phyloP scores from a whole-genome alignment of 192 early-diverging fungal genomes.

The Gaertneriomyces semiglobifer region DNA sequence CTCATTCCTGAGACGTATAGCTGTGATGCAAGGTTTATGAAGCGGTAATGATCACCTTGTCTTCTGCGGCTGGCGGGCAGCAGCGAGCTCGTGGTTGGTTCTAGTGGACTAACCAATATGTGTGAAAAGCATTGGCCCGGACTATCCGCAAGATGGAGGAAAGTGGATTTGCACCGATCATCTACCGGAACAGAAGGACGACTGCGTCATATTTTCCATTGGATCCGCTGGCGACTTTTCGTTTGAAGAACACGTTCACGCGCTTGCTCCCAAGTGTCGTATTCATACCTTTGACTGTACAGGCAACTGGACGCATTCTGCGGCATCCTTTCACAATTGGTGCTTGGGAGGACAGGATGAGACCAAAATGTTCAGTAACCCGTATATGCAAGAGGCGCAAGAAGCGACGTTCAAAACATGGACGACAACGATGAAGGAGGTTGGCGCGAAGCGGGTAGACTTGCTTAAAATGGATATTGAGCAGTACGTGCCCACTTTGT shows the following conservation, averaged over 20 bases:
- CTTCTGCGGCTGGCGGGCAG: too few species aligned
- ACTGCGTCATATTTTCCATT: slow-evolving; percentile 4
- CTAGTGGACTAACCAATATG: neutral
- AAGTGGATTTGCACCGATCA: slow-evolving; percentile 9
- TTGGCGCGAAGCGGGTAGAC: too few species aligned
- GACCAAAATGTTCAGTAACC: too few species aligned
- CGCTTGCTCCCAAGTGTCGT: neutral
- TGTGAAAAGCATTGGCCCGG: neutral
- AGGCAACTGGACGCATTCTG: slow-evolving; percentile 8
- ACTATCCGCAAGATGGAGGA: neutral
- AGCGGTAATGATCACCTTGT: too few species aligned
- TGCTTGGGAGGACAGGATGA: too few species aligned
- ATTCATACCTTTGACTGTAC: slow-evolving; percentile 23
- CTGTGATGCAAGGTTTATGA: slow-evolving; percentile 18
- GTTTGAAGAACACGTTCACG: neutral
- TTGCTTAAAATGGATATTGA: slow-evolving; percentile 14
- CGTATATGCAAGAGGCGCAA: too few species aligned
- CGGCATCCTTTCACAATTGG: slow-evolving; percentile 8
- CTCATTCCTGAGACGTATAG: slow-evolving; percentile 62
- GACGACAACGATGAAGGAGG: too few species aligned
- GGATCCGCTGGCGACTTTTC: neutral
- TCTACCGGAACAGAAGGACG: neutral
- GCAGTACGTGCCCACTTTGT: too few species aligned
- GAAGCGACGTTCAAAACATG: too few species aligned
- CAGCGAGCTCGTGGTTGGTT: neutral